phyloP scores from a whole-genome alignment of 1,284 basidiomycete species.

The Kwoniella shivajii region DNA sequence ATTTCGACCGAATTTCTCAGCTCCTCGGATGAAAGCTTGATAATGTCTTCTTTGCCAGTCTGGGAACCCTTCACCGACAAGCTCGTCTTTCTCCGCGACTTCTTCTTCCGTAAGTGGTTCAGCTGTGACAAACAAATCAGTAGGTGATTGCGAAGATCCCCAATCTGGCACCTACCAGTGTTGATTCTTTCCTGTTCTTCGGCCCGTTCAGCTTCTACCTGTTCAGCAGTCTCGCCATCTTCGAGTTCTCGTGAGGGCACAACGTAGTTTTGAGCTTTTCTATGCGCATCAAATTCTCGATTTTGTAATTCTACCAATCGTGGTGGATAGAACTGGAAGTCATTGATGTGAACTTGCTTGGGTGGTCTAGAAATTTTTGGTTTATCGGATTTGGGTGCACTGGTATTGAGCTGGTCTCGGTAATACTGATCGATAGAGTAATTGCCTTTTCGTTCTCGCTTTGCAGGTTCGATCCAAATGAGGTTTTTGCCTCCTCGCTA shows the following conservation, averaged over 20 bases:
- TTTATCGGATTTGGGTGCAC: constrained; percentile 70
- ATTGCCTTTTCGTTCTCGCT: constrained; percentile 93
- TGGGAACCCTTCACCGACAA: constrained; percentile 78
- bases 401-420: constrained; percentile 84
- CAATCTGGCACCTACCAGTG: constrained; percentile 59
- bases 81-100: constrained; percentile 72
- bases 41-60: constrained; percentile 93
- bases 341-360: constrained; percentile 85
- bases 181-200: constrained; percentile 86
- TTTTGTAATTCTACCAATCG: constrained; percentile 83
- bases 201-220: constrained; percentile 76
- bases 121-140: constrained; percentile 61
- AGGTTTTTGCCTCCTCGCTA: constrained; percentile 42
- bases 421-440: constrained; percentile 94
- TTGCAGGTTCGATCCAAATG: constrained; percentile 81
- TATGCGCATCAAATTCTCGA: constrained; percentile 78
- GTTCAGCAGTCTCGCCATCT: constrained; percentile 74
- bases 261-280: constrained; percentile 68
- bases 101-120: constrained; percentile 87
- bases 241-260: constrained; percentile 71
- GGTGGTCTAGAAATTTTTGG: constrained; percentile 84
- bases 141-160: not conserved
- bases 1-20: constrained; percentile 85
- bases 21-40: constrained; percentile 82
- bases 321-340: constrained; percentile 96